Evolutionary conservation across 2,329 filamentous ascomycete species (phyloP).

Genomic region (Talaromyces verruculosus): DNA sequence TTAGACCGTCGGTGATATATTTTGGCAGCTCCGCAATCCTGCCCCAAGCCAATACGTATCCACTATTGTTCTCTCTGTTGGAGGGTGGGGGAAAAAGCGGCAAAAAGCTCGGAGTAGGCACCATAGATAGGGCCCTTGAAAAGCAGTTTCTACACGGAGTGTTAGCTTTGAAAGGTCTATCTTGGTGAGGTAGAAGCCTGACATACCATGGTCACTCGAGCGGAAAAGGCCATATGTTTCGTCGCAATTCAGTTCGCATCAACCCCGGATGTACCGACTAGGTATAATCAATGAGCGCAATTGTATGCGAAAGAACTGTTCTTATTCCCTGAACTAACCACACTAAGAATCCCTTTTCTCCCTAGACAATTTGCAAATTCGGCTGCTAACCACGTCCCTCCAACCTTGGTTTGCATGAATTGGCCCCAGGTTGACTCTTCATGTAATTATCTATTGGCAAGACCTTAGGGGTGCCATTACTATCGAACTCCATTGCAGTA

Average conservation of each 20-base stretch:
- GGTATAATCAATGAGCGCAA: constrained; percentile 17
- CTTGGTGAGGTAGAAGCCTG: neutral
- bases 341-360: constrained; percentile 24
- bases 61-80: constrained; percentile 27
- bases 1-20: constrained; percentile 29
- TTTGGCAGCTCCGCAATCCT: constrained; percentile 33
- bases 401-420: constrained; percentile 38
- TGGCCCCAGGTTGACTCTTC: constrained; percentile 27
- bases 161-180: neutral
- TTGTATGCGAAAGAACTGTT: constrained; percentile 19
- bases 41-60: constrained; percentile 53
- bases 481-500: constrained; percentile 25
- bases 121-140: constrained; percentile 40
- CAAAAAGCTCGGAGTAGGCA: constrained; percentile 53
- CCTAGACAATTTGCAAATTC: constrained; percentile 33
- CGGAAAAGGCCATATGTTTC: constrained; percentile 27
- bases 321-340: constrained; percentile 27
- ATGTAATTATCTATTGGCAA: constrained; percentile 7
- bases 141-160: constrained; percentile 19
- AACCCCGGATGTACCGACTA: constrained; percentile 44
- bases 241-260: constrained; percentile 40
- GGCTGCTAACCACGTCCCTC: constrained; percentile 35
- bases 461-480: constrained; percentile 23
- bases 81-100: constrained; percentile 49
- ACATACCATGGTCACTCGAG: constrained; percentile 24